Conservation (phyloP, 345 rosid species). For the Arabidopsis suecica region DNA sequence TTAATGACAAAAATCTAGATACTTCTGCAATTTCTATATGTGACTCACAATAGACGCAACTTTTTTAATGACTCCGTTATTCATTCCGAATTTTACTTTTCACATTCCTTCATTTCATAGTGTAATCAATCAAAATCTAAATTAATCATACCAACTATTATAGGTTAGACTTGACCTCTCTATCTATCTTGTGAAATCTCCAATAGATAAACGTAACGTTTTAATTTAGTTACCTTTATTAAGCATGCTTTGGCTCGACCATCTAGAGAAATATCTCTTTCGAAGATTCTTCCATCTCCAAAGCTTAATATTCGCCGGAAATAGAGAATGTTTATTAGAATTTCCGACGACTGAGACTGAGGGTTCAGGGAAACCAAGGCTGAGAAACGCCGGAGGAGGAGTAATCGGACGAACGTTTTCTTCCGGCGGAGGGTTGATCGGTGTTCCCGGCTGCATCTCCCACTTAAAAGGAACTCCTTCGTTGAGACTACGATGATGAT, state of each 20-base stretch:
- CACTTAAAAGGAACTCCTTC: conserved; percentile 66
- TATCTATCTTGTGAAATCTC: background rate
- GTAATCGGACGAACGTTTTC: conserved; percentile 50
- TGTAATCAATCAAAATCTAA: conserved; percentile 3
- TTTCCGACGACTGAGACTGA: conserved; percentile 38
- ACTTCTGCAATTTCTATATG: background rate
- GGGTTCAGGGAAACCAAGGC: conserved; percentile 64
- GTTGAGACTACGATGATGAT: conserved; percentile 25
- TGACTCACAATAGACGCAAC: background rate
- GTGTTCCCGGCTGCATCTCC: conserved; percentile 71
- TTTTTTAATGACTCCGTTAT: background rate
- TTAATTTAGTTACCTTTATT: conserved; percentile 29
- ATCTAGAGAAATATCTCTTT: conserved; percentile 35
- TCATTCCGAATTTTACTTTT: background rate
- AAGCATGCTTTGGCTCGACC: conserved; percentile 30
- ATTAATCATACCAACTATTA: background rate
- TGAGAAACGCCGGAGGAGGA: conserved; percentile 77
- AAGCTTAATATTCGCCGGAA: conserved; percentile 48
- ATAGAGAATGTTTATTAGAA: conserved; percentile 40
- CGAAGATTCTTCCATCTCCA: conserved; percentile 51
- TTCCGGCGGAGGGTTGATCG: conserved; percentile 49
- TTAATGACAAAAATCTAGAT: background rate
- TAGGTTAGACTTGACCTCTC: background rate
- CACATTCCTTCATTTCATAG: background rate
- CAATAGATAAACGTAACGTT: background rate